A percentile compares a stretch with the other conserved stretches of the same genome.
Evolutionary conservation across 1,284 basidiomycete genomes (phyloP).

Genomic region (Puccinia triticina): DNA sequence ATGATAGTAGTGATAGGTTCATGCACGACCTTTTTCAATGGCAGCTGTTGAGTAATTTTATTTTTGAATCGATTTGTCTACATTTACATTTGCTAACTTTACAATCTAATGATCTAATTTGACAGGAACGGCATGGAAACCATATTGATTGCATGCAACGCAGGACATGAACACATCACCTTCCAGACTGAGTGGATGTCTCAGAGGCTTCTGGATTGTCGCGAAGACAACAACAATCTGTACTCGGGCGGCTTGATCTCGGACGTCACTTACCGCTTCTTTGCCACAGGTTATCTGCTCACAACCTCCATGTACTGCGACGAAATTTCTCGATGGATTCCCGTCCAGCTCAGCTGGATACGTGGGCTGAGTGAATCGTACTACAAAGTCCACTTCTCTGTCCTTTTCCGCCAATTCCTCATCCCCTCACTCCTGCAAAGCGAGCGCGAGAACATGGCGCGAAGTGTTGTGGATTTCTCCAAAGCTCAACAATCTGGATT

Average conservation of each 20-base stretch:
- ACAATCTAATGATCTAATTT: no score
- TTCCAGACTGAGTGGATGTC: not conserved
- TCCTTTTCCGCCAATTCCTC: not conserved
- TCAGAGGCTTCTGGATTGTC: not conserved
- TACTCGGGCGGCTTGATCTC: slow-evolving; percentile 7
- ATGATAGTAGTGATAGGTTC: not conserved
- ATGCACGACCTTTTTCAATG: not conserved
- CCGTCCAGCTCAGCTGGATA: slow-evolving; percentile 18
- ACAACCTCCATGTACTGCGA: slow-evolving; percentile 29
- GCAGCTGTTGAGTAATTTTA: not conserved
- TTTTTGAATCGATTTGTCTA: not conserved
- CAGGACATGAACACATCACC: no score
- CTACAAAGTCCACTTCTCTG: not conserved
- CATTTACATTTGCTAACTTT: not conserved
- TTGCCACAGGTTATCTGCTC: not conserved
- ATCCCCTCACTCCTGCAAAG: not conserved
- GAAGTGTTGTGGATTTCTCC: slow-evolving; percentile 16
- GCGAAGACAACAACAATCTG: not conserved
- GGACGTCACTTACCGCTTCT: no score
- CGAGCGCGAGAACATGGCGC: not conserved
- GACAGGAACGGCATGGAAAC: not conserved
- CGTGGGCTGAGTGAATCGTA: not conserved
- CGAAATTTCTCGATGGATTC: slow-evolving; percentile 1
- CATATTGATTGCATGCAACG: not conserved
- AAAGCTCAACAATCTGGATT: not conserved